A percentile compares a stretch with the other conserved stretches of the same genome.
These are phyloP conservation scores for Mortierella sp. DNA, from an alignment of 371 early-diverging fungal genomes.

Conservation along the genomic window DNA sequence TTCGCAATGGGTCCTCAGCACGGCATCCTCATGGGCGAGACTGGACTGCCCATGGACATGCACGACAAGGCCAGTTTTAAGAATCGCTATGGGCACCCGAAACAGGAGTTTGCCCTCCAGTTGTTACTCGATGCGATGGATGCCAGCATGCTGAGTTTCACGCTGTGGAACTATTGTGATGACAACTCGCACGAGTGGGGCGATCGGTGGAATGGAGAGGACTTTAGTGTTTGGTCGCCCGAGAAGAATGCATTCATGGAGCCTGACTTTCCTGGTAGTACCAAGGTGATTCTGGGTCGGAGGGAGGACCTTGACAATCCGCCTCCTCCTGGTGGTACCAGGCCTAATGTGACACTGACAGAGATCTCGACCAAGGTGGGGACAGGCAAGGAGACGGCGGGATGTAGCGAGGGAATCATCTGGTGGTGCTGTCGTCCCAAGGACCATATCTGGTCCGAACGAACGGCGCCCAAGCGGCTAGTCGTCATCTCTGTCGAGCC, in stretches of 20 bases:
- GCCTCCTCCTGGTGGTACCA: neutral
- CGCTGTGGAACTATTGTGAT: constrained; percentile 88
- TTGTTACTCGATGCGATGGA: constrained; percentile 68
- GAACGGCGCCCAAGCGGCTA: constrained; percentile 33
- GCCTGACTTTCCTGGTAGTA: constrained; percentile 2
- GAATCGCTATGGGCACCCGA: constrained; percentile 42
- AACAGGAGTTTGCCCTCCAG: constrained; percentile 45
- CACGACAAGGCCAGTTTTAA: constrained; percentile 57
- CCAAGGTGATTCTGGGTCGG: neutral
- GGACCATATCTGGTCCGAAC: constrained; percentile 36
- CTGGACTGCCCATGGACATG: constrained; percentile 83
- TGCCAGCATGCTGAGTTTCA: constrained; percentile 61
- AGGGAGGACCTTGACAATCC: neutral
- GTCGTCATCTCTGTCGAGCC: constrained; percentile 35
- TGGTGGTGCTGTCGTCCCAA: constrained; percentile 54
- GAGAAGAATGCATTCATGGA: constrained; percentile 23
- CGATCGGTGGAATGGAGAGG: constrained; percentile 93
- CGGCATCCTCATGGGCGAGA: constrained; percentile 73
- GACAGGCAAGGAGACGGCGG: constrained; percentile 23
- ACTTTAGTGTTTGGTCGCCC: constrained; percentile 70
- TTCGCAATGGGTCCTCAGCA: constrained; percentile 55
- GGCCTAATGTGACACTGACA: constrained; percentile 10
- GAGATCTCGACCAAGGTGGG: constrained; percentile 24
- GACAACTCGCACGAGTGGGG: constrained; percentile 82
- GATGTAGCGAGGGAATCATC: constrained; percentile 33